Evolutionary conservation across 768 basidiomycete species (phyloP), one percentile per base, ranked within the genome.

Genomic region (Phanerochaete sordida): DNA sequence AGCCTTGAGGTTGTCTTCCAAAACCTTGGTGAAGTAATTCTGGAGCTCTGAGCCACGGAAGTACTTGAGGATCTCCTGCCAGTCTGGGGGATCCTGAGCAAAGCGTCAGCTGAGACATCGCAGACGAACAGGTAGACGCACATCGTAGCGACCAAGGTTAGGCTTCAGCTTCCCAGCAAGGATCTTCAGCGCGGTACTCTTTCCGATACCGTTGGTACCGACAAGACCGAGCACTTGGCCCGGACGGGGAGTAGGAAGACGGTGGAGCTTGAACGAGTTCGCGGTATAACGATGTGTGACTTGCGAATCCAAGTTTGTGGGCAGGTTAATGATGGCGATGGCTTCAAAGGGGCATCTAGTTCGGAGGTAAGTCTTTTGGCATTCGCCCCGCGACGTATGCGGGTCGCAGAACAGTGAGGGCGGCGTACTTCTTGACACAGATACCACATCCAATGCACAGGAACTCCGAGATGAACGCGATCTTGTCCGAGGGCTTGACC

Each of bases 401-500:
- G 51, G 23, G 23, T 21, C 23, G 23, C 3, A 12, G 37, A 43
- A 37, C 23, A 8, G 21, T 47, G 21, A 26, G 21, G 35, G 15
- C 24, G 2, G 53, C 89, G 72, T 70, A 97, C 96, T 98, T 99
- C 79, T 98, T 98, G 33, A 98, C 95, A 73, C 97, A 99, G 70
- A 99, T 98, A 91, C 97, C 97, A 75, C 97, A 99, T 68, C 97
- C 97, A 62, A 99, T 99, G 73, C 97, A 99, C 57, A 99, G 81
- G 73, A 96, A 95, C 74, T 99, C 97, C 27, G 97, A 98, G 76
- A 99, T 91, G 83, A 95, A 98, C 1, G 97, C 90, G 75, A 98
- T 97, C 81, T 98, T 98, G 77, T 97, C 95, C 8, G 87, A 84
- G 15, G 96, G 73, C 73, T 94, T 95, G 65, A 99, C 97, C 77